Conservation (phyloP, 2,329 filamentous ascomycete genomes). For the Beauveria scarabaeidicola region DNA sequence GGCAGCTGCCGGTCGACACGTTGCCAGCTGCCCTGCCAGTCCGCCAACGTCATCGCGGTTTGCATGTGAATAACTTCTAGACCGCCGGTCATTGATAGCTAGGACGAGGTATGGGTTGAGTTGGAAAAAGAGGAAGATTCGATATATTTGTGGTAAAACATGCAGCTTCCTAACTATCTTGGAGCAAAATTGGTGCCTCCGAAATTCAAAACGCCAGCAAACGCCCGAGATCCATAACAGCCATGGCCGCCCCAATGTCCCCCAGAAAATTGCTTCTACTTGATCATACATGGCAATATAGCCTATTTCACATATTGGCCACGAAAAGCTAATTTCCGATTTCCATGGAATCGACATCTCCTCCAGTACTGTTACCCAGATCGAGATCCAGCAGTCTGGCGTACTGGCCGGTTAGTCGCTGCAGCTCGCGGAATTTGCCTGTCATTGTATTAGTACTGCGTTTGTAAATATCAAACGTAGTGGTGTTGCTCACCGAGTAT, state of each 20-base stretch:
- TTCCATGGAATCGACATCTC: constrained; percentile 36
- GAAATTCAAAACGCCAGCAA: constrained; percentile 10
- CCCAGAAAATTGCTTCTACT: constrained; percentile 2
- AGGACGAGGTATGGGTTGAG: not conserved
- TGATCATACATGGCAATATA: constrained; percentile 6
- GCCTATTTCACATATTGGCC: not conserved
- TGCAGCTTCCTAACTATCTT: not conserved
- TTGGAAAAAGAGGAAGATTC: not conserved
- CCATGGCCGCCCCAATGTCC: not conserved
- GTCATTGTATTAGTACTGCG: constrained; percentile 24
- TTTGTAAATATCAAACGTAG: not conserved
- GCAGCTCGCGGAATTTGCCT: constrained; percentile 94
- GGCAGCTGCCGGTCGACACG: constrained; percentile 7
- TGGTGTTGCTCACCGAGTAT: constrained; percentile 65
- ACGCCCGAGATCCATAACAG: constrained; percentile 4
- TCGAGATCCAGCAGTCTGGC: constrained; percentile 68
- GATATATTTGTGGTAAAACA: not conserved
- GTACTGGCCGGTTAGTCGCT: constrained; percentile 91
- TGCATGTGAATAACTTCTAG: not conserved
- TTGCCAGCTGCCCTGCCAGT: not conserved
- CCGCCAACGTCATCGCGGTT: not conserved
- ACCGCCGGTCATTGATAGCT: not conserved
- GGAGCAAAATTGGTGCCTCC: not conserved
- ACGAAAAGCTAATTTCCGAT: constrained; percentile 23
- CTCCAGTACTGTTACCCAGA: constrained; percentile 33